These are phyloP conservation scores for Craterostigma plantagineum DNA, from an alignment of 257 asterid genomes.

Conservation along the genomic window DNA sequence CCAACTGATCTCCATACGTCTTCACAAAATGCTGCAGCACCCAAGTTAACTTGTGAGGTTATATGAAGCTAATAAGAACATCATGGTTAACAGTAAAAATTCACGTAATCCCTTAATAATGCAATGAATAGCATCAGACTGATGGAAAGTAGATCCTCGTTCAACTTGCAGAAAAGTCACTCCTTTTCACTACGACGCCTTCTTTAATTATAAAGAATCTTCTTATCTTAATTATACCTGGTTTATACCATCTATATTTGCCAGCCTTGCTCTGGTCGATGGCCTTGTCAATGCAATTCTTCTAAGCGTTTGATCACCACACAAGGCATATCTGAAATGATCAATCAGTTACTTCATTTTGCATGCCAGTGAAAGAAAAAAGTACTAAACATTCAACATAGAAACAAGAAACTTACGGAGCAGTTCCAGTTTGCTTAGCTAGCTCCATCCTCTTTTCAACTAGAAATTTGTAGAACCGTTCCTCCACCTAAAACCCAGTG, in stretches of 20 bases:
- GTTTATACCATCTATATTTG: constrained; percentile 89
- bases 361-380: constrained; percentile 5
- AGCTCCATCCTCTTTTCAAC: constrained; percentile 74
- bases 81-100: no score
- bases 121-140: no score
- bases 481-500: constrained; percentile 40
- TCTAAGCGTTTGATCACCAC: constrained; percentile 83
- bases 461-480: constrained; percentile 49
- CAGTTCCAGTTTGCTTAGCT: constrained; percentile 64
- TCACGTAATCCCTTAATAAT: no score
- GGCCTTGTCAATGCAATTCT: constrained; percentile 71
- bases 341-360: background rate
- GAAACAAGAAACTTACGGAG: constrained; percentile 50
- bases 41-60: constrained; percentile 15
- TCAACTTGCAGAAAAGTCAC: no score
- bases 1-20: constrained; percentile 53
- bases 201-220: constrained; percentile 4
- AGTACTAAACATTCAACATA: background rate
- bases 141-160: no score
- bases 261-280: constrained; percentile 85
- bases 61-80: constrained; percentile 1
- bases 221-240: constrained; percentile 34
- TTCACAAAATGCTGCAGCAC: constrained; percentile 53
- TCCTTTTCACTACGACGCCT: constrained; percentile 1
- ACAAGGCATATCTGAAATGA: constrained; percentile 68